Evolutionary conservation across 2,329 filamentous ascomycete species (phyloP).

Genomic region (Colletotrichum musae): DNA sequence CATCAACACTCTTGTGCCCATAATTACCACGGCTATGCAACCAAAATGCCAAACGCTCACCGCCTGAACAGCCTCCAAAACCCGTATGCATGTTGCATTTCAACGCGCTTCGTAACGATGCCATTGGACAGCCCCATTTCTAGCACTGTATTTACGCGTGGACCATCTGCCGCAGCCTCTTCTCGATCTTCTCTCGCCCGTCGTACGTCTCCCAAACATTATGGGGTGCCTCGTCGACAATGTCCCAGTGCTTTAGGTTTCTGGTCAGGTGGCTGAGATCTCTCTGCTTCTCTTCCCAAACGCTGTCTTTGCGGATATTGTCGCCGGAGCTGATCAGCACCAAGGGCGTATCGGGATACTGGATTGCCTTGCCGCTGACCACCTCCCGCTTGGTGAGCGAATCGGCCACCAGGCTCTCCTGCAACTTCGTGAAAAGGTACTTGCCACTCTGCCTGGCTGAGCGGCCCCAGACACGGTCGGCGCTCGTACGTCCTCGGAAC

Average conservation of each 20-base stretch:
- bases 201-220: conserved; percentile 85
- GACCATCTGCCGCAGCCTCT: conserved; percentile 80
- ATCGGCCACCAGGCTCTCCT: conserved; percentile 90
- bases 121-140: neutral
- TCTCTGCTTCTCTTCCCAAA: conserved; percentile 88
- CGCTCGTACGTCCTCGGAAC: conserved; percentile 83
- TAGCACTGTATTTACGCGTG: conserved; percentile 38
- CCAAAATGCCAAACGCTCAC: conserved; percentile 13
- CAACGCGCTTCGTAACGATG: neutral
- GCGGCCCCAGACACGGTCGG: conserved; percentile 88
- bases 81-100: conserved; percentile 10
- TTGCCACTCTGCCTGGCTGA: conserved; percentile 85
- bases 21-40: conserved; percentile 5
- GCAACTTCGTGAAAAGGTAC: conserved; percentile 89
- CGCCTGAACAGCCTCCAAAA: conserved; percentile 1
- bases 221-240: conserved; percentile 87
- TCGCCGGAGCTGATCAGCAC: conserved; percentile 87
- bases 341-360: conserved; percentile 81
- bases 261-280: conserved; percentile 86
- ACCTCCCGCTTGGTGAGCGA: conserved; percentile 90
- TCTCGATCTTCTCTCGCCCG: conserved; percentile 83
- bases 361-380: conserved; percentile 82
- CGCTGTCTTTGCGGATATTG: conserved; percentile 73
- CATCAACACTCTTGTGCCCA: neutral
- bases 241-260: conserved; percentile 86